Percentiles rank a stretch among this genome's conserved stretches.
These are phyloP conservation scores for Alternaria ventricosa DNA, from an alignment of 2,329 filamentous ascomycete species.

Conservation along the genomic window DNA sequence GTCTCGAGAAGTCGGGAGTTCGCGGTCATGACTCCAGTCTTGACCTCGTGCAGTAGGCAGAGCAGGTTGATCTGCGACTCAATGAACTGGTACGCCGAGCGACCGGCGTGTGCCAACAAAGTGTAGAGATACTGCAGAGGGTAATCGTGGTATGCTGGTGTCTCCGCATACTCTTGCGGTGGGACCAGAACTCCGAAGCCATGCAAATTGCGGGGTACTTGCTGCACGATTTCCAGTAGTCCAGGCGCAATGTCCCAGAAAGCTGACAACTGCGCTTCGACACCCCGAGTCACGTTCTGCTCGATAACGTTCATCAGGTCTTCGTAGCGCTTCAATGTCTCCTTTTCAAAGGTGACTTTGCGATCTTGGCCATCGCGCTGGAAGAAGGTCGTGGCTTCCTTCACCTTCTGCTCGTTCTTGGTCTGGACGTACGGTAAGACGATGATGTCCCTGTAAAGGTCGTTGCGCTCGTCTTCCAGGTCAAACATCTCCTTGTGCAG, in stretches of 20 bases:
- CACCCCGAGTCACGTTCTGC: slow-evolving; percentile 82
- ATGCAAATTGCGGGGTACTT: slow-evolving; percentile 68
- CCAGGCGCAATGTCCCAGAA: slow-evolving; percentile 98
- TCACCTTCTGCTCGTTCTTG: slow-evolving; percentile 78
- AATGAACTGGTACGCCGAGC: slow-evolving; percentile 95
- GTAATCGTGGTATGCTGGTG: slow-evolving; percentile 77
- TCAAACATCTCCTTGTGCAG: slow-evolving; percentile 87
- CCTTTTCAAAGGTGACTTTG: slow-evolving; percentile 71
- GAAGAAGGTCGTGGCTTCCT: slow-evolving; percentile 83
- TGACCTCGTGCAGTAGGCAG: slow-evolving; percentile 89
- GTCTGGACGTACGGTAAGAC: slow-evolving; percentile 77
- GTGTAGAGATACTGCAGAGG: slow-evolving; percentile 91
- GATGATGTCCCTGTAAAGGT: slow-evolving; percentile 84
- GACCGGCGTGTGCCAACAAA: slow-evolving; percentile 84
- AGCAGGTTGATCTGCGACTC: slow-evolving; percentile 91
- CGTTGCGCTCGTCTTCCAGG: slow-evolving; percentile 81
- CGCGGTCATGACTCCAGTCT: slow-evolving; percentile 75
- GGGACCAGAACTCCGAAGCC: slow-evolving; percentile 80
- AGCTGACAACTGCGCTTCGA: slow-evolving; percentile 88
- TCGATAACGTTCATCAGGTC: slow-evolving; percentile 82
- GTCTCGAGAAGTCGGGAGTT: slow-evolving; percentile 71
- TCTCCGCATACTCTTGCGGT: slow-evolving; percentile 79
- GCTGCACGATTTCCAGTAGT: slow-evolving; percentile 77
- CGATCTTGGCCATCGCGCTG: slow-evolving; percentile 76
- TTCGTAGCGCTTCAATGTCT: slow-evolving; percentile 74